phyloP scores from a whole-genome alignment of 768 basidiomycete genomes.

The Roridomyces roridus region DNA sequence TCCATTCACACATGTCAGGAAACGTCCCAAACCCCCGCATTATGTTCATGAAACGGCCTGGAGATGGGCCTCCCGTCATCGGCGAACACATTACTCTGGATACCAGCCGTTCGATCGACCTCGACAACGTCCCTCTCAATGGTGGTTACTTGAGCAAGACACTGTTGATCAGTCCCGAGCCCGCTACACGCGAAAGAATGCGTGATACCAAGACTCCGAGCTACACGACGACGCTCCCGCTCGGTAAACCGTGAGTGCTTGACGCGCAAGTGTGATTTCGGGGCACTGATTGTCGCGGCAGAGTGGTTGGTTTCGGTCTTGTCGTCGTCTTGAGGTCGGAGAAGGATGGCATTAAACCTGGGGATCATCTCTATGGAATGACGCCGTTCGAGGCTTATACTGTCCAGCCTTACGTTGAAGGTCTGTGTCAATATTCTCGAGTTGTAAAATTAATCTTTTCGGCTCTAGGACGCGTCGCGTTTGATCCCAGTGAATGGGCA shows the following conservation, averaged over 20 bases:
- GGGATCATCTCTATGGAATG: slow-evolving; percentile 39
- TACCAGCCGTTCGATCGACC: slow-evolving; percentile 38
- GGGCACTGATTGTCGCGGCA: not conserved
- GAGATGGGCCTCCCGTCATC: slow-evolving; percentile 18
- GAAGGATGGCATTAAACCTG: slow-evolving; percentile 30
- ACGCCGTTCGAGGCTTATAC: slow-evolving; percentile 30
- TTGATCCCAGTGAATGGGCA: slow-evolving; percentile 14
- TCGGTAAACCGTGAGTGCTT: slow-evolving; percentile 26
- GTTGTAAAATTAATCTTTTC: not conserved
- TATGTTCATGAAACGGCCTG: slow-evolving; percentile 21
- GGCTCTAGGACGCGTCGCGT: slow-evolving; percentile 21
- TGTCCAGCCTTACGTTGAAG: slow-evolving; percentile 28
- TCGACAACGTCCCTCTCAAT: slow-evolving; percentile 38
- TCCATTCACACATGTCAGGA: too few species aligned
- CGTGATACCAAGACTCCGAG: slow-evolving; percentile 24
- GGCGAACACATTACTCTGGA: slow-evolving; percentile 40
- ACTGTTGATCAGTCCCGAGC: slow-evolving; percentile 37
- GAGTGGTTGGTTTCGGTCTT: slow-evolving; percentile 31
- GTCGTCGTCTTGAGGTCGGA: slow-evolving; percentile 41
- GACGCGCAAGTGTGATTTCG: not conserved
- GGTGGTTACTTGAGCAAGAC: slow-evolving; percentile 44
- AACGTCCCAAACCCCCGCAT: slow-evolving; percentile 21
- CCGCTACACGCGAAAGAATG: slow-evolving; percentile 37
- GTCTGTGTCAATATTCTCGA: not conserved
- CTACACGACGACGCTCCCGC: slow-evolving; percentile 24